Evolutionary conservation across 2,329 filamentous ascomycete species (phyloP).

Genomic region (Claviceps arundinis): DNA sequence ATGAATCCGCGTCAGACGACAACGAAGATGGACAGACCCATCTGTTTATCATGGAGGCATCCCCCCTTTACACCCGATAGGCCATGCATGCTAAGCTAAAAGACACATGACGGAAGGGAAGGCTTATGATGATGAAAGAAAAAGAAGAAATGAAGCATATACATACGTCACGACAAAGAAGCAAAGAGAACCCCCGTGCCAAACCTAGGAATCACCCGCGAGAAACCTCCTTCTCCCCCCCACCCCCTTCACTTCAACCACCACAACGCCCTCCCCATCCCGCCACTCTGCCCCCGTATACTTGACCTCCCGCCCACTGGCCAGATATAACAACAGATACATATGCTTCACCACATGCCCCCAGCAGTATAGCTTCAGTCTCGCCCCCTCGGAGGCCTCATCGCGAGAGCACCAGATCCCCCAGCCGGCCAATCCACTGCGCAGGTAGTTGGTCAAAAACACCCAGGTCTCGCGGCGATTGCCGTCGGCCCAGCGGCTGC

Average conservation of each 20-base stretch:
- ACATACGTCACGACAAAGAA: background rate
- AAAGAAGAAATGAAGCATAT: background rate
- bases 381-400: slow-evolving; percentile 18
- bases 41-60: too few relatives aligned
- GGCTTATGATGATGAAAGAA: background rate
- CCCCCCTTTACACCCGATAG: too few relatives aligned
- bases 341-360: slow-evolving; percentile 58
- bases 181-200: background rate
- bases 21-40: too few relatives aligned
- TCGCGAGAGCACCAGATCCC: slow-evolving; percentile 44
- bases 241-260: slow-evolving; percentile 22
- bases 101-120: too few relatives aligned
- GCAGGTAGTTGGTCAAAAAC: slow-evolving; percentile 47
- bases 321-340: slow-evolving; percentile 62
- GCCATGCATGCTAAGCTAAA: too few relatives aligned
- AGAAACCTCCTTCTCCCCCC: background rate
- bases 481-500: slow-evolving; percentile 35
- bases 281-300: slow-evolving; percentile 50
- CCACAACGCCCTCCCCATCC: slow-evolving; percentile 45
- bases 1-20: too few relatives aligned
- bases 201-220: background rate
- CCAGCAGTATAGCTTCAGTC: slow-evolving; percentile 64
- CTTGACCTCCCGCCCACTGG: slow-evolving; percentile 50
- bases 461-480: slow-evolving; percentile 45
- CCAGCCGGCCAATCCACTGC: slow-evolving; percentile 50